Evolutionary conservation across 495 filamentous ascomycete species (phyloP).

Genomic region (Xylaria sp.): DNA sequence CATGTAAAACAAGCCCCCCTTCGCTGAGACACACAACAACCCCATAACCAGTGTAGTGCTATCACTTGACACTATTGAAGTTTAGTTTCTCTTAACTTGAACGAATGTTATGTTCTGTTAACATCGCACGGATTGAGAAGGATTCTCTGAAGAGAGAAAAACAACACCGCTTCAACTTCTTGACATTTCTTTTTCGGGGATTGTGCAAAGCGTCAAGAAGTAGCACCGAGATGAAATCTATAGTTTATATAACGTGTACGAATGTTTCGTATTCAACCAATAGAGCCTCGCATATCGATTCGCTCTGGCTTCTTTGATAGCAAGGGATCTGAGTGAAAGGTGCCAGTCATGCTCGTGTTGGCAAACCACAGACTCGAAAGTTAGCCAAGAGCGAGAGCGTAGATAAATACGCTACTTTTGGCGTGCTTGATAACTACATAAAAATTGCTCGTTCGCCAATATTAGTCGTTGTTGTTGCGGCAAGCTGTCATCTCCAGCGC

Average conservation of each 20-base stretch:
- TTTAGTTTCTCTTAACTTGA: background rate
- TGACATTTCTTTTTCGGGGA: background rate
- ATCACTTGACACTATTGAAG: background rate
- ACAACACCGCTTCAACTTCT: background rate
- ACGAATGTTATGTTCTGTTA: background rate
- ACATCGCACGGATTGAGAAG: background rate
- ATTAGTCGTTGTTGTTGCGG: background rate
- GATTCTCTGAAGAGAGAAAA: background rate
- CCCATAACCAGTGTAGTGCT: background rate
- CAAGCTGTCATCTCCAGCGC: background rate
- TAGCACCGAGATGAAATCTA: background rate
- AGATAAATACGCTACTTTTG: background rate
- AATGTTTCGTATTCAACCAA: background rate
- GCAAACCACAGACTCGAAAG: background rate
- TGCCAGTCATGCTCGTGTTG: background rate
- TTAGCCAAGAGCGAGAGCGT: background rate
- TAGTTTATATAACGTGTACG: background rate
- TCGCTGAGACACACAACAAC: background rate
- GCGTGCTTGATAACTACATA: background rate
- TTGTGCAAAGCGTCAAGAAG: background rate
- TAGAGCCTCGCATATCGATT: background rate
- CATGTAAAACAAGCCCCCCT: background rate
- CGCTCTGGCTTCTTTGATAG: background rate
- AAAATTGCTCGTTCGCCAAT: background rate
- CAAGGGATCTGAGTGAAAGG: background rate